These are phyloP conservation scores for Calonectria montana DNA, from an alignment of 2,329 filamentous ascomycete species.

Conservation along the genomic window DNA sequence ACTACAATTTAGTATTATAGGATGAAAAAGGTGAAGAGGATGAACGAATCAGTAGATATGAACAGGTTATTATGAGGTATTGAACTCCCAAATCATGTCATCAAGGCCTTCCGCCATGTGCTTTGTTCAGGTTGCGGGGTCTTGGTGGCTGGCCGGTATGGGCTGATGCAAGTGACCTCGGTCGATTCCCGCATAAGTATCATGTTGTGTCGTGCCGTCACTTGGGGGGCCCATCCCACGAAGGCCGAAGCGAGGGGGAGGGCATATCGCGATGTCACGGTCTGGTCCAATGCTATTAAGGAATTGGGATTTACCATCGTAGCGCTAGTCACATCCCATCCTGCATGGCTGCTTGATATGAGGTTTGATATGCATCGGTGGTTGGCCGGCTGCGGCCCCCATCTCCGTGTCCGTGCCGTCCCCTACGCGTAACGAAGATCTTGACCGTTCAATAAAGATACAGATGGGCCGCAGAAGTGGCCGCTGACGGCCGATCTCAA, in stretches of 20 bases:
- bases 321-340: background rate
- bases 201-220: conserved; percentile 11
- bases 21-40: background rate
- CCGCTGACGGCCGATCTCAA: conserved; percentile 19
- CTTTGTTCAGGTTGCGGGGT: conserved; percentile 27
- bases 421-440: conserved; percentile 2
- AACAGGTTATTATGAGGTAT: conserved; percentile 8
- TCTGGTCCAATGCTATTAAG: background rate
- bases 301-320: background rate
- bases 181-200: conserved; percentile 26
- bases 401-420: background rate
- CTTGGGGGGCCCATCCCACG: conserved; percentile 7
- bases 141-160: conserved; percentile 36
- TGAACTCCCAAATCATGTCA: conserved; percentile 17
- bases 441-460: conserved; percentile 2
- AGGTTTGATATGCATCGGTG: background rate
- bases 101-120: background rate
- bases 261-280: background rate
- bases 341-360: background rate
- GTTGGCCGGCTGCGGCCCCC: conserved; percentile 4
- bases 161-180: conserved; percentile 36
- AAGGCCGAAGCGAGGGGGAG: background rate
- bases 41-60: background rate
- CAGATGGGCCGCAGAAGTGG: conserved; percentile 25
- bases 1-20: background rate